phyloP scores from a whole-genome alignment of 345 rosid genomes.

The Boechera divaricarpa region DNA sequence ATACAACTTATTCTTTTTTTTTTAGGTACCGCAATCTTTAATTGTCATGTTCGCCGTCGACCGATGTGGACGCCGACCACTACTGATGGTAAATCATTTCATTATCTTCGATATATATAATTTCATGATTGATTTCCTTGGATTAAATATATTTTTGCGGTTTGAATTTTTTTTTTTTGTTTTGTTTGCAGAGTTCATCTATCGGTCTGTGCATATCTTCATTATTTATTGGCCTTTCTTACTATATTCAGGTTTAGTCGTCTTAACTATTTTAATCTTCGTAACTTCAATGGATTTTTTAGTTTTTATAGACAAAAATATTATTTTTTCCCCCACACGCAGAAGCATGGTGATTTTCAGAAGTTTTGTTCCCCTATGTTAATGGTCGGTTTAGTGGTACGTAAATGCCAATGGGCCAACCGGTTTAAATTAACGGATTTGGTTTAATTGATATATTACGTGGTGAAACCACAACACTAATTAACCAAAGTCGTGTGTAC shows the following conservation, averaged over 20 bases:
- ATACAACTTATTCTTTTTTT: background rate
- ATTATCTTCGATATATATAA: background rate
- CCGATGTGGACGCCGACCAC: conserved; percentile 49
- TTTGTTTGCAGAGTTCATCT: conserved; percentile 43
- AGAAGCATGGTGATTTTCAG: conserved; percentile 39
- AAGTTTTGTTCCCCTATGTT: conserved; percentile 47
- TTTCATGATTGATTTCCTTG: background rate
- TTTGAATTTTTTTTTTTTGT: background rate
- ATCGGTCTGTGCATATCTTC: conserved; percentile 47
- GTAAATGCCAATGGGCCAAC: background rate
- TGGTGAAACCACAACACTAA: conserved; percentile 10
- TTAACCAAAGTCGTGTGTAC: background rate
- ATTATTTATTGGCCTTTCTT: conserved; percentile 51
- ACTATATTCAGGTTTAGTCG: conserved; percentile 52
- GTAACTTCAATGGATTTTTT: background rate
- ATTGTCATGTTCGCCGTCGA: conserved; percentile 42
- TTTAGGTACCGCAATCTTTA: conserved; percentile 44
- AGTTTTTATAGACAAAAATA: background rate
- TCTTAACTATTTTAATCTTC: background rate
- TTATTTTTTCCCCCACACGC: background rate
- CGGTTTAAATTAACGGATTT: background rate
- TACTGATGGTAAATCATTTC: conserved; percentile 48
- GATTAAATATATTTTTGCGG: background rate
- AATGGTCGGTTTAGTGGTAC: conserved; percentile 53
- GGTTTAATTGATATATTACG: background rate